Conservation (phyloP, 345 rosid species). For the Leavenworthia alabamica region DNA sequence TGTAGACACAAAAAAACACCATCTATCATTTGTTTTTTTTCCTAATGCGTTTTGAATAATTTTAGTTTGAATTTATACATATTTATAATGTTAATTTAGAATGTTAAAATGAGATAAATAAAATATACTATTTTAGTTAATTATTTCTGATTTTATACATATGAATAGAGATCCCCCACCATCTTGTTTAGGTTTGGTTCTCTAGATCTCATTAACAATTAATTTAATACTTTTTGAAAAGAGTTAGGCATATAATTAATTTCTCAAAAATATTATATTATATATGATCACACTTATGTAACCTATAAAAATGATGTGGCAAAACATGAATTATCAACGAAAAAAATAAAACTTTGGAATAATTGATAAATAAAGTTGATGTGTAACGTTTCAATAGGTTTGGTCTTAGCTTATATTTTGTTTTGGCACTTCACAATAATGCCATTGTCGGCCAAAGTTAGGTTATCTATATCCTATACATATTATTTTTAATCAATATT, state of each 20-base stretch:
- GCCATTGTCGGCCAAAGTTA: conserved; percentile 28
- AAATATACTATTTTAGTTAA: neutral
- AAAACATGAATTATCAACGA: too few species aligned
- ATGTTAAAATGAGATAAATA: neutral
- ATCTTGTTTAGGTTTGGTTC: conserved; percentile 32
- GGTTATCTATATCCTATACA: conserved; percentile 22
- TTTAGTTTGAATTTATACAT: neutral
- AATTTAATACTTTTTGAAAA: conserved; percentile 5
- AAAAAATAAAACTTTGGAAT: too few species aligned
- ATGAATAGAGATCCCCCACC: conserved; percentile 50
- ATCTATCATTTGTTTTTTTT: neutral
- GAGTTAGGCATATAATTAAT: conserved; percentile 22
- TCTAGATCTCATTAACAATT: conserved; percentile 13
- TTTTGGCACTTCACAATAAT: conserved; percentile 28
- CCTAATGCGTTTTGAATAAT: neutral
- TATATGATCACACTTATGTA: too few species aligned
- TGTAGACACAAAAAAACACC: neutral
- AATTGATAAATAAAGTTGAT: too few species aligned
- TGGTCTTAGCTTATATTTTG: too few species aligned
- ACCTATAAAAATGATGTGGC: too few species aligned
- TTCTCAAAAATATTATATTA: neutral
- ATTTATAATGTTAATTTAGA: too few species aligned
- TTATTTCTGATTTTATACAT: too few species aligned
- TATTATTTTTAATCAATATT: neutral
- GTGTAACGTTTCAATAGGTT: too few species aligned